These are phyloP conservation scores for Hapsidospora chrysogenum DNA, from an alignment of 495 filamentous ascomycete species.

Conservation along the genomic window DNA sequence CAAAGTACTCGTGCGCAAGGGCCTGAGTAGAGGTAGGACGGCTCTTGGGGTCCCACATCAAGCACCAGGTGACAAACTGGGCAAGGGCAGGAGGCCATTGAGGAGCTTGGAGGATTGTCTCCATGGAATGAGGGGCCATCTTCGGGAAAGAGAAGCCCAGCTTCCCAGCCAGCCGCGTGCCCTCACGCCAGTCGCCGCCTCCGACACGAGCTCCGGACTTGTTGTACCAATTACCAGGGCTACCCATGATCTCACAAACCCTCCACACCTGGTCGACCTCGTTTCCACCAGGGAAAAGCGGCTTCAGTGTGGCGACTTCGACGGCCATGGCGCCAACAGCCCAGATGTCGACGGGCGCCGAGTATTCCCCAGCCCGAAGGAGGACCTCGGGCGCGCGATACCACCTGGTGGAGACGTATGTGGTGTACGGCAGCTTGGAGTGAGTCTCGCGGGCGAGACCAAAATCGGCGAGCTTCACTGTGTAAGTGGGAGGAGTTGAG, in stretches of 20 bases:
- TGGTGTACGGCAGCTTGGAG: constrained; percentile 91
- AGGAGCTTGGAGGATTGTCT: constrained; percentile 74
- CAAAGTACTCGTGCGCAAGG: constrained; percentile 84
- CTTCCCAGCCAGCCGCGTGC: constrained; percentile 80
- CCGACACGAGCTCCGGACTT: constrained; percentile 75
- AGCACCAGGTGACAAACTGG: constrained; percentile 93
- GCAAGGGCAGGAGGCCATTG: constrained; percentile 83
- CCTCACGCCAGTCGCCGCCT: constrained; percentile 96
- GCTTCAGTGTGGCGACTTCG: constrained; percentile 93
- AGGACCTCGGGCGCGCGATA: constrained; percentile 96
- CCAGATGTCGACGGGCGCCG: constrained; percentile 97
- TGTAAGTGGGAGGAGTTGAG: constrained; percentile 81
- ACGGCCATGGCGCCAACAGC: constrained; percentile 99
- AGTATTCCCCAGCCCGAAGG: constrained; percentile 90
- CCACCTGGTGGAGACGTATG: constrained; percentile 97
- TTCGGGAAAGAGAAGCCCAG: constrained; percentile 97
- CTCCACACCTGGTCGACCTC: constrained; percentile 99
- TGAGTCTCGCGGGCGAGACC: constrained; percentile 95
- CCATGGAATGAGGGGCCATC: constrained; percentile 98
- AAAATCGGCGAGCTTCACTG: constrained; percentile 98
- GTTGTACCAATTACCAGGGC: constrained; percentile 94
- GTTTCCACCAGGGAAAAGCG: constrained; percentile 91
- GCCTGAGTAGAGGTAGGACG: constrained; percentile 92
- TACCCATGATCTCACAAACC: constrained; percentile 98
- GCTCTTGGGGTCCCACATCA: constrained; percentile 97